Conservation (phyloP, 73 alveolate genomes). For the Uronychia setigera region DNA sequence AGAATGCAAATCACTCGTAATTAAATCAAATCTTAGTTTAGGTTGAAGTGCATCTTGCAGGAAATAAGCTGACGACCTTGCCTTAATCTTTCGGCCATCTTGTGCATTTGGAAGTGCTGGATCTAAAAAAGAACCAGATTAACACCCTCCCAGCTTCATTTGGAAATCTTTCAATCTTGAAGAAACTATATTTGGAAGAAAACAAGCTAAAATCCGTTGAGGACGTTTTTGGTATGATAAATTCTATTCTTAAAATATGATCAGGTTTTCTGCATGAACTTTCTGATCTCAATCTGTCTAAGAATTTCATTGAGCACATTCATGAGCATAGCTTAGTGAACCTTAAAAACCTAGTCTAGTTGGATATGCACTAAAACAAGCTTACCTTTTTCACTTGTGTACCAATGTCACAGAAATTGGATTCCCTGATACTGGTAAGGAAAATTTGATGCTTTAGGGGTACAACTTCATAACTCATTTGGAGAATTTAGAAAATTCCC, state of each 20-base stretch:
- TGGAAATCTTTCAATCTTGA: constrained; percentile 68
- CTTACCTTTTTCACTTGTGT: constrained; percentile 64
- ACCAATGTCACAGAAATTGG: constrained; percentile 75
- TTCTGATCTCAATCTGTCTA: constrained; percentile 77
- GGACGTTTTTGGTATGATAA: constrained; percentile 48
- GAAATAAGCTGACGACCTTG: constrained; percentile 74
- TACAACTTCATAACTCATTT: constrained; percentile 72
- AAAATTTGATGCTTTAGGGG: constrained; percentile 2
- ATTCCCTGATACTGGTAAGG: constrained; percentile 61
- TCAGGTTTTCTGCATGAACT: constrained; percentile 44
- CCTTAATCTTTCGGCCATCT: constrained; percentile 82
- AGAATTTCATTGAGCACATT: constrained; percentile 72
- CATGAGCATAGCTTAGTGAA: constrained; percentile 71
- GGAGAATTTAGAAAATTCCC: constrained; percentile 73
- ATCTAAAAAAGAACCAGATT: constrained; percentile 69
- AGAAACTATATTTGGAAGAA: constrained; percentile 77
- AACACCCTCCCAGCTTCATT: constrained; percentile 66
- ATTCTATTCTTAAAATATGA: not conserved
- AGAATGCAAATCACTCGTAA: constrained; percentile 56
- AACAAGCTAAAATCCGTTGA: constrained; percentile 75
- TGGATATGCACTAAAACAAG: constrained; percentile 84
- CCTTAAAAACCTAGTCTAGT: constrained; percentile 62
- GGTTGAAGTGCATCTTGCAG: constrained; percentile 84
- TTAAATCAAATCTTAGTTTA: not conserved
- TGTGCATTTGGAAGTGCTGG: constrained; percentile 76